phyloP scores from a whole-genome alignment of 139 green algal species.

The Coelastrella sp. region DNA sequence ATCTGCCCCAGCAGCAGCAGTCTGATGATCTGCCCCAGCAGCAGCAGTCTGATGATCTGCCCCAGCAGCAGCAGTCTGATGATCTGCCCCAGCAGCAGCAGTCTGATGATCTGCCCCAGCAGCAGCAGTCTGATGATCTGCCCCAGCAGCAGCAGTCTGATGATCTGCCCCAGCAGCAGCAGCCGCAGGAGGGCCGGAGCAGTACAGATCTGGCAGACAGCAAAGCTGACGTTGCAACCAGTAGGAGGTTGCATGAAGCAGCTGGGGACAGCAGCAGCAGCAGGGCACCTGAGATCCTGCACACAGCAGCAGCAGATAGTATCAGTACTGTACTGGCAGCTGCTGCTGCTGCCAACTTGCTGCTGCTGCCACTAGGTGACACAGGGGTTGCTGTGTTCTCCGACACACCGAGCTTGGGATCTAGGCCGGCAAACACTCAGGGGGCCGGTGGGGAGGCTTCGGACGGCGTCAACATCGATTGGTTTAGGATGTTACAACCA shows the following conservation, averaged over 20 bases:
- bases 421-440: no score
- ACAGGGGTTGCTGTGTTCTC: background rate
- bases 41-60: background rate
- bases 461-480: background rate
- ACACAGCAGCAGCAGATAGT: background rate
- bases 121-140: background rate
- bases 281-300: background rate
- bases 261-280: background rate
- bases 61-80: constrained; percentile 17
- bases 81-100: background rate
- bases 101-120: no score
- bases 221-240: no score
- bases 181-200: background rate
- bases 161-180: no score
- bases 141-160: background rate
- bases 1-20: background rate
- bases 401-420: no score
- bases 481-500: constrained; percentile 35
- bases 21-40: background rate
- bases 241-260: background rate
- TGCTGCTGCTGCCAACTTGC: constrained; percentile 17
- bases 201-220: no score
- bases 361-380: constrained; percentile 35
- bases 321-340: background rate
- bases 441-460: no score